phyloP scores from a whole-genome alignment of 2,329 filamentous ascomycete genomes.

The Ceratocystis papillata region DNA sequence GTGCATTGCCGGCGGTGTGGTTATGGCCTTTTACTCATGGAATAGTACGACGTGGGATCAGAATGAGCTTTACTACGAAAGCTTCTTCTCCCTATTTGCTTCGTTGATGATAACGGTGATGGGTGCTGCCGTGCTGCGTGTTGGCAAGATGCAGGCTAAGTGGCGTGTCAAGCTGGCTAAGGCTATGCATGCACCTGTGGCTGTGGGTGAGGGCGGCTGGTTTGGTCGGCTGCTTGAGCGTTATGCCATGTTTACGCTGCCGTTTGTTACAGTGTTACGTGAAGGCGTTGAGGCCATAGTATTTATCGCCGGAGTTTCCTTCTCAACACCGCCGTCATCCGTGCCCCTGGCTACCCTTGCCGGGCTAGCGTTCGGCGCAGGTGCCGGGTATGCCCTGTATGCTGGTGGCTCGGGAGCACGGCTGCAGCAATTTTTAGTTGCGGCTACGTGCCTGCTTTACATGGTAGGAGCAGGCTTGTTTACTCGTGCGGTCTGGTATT shows the following conservation, averaged over 20 bases:
- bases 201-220: slow-evolving; percentile 39
- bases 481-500: slow-evolving; percentile 62
- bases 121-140: slow-evolving; percentile 66
- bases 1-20: slow-evolving; percentile 54
- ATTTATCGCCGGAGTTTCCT: slow-evolving; percentile 73
- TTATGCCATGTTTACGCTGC: slow-evolving; percentile 76
- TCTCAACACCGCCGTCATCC: slow-evolving; percentile 61
- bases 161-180: slow-evolving; percentile 74
- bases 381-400: slow-evolving; percentile 67
- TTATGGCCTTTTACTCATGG: slow-evolving; percentile 55
- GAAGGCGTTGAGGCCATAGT: slow-evolving; percentile 80
- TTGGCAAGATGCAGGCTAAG: slow-evolving; percentile 75
- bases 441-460: slow-evolving; percentile 73
- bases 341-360: slow-evolving; percentile 68
- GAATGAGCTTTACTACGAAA: slow-evolving; percentile 71
- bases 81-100: slow-evolving; percentile 63
- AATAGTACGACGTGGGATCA: slow-evolving; percentile 48
- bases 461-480: slow-evolving; percentile 75
- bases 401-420: slow-evolving; percentile 40
- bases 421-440: slow-evolving; percentile 64
- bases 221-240: slow-evolving; percentile 59
- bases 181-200: slow-evolving; percentile 47
- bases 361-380: slow-evolving; percentile 55
- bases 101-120: slow-evolving; percentile 71
- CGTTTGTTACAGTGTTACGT: slow-evolving; percentile 76